A percentile compares a stretch with the other conserved stretches of the same genome.
Evolutionary conservation across 1,284 basidiomycete species (phyloP).

Genomic region (Somion occarium): DNA sequence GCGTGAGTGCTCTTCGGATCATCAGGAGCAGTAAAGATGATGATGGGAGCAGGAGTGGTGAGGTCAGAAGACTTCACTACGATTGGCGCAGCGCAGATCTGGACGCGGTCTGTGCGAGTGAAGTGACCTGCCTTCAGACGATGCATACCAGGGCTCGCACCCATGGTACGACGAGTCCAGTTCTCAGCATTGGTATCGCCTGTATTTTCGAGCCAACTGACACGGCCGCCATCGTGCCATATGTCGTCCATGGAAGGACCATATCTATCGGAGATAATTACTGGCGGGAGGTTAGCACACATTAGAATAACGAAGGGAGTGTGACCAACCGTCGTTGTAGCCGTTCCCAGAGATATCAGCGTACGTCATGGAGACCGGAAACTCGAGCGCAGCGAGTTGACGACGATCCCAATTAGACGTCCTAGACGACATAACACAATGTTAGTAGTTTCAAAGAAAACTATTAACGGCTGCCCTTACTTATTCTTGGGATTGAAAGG

Average conservation of each 20-base stretch:
- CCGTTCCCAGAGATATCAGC: conserved; percentile 26
- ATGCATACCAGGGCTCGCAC: conserved; percentile 24
- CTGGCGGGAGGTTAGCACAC: too few relatives aligned
- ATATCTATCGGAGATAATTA: conserved; percentile 27
- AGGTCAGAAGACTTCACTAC: conserved; percentile 19
- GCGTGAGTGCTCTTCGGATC: conserved; percentile 8
- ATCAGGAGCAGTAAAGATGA: conserved; percentile 24
- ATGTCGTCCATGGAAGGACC: conserved; percentile 25
- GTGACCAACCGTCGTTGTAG: conserved; percentile 24
- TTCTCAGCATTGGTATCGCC: conserved; percentile 13
- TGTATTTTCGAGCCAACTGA: conserved; percentile 25
- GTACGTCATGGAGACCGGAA: conserved; percentile 22
- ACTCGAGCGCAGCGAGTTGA: conserved; percentile 20
- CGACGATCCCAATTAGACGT: conserved; percentile 13
- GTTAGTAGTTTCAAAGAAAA: too few relatives aligned
- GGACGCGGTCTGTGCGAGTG: conserved; percentile 17
- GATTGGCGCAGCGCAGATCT: conserved; percentile 25
- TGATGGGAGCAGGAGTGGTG: conserved; percentile 22
- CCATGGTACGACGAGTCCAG: conserved; percentile 22
- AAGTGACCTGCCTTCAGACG: conserved; percentile 20
- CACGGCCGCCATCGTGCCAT: conserved; percentile 20
- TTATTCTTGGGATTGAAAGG: conserved; percentile 13
- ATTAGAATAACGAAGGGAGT: not conserved
- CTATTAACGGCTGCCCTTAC: not conserved
- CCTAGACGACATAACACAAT: too few relatives aligned